Evolutionary conservation across 2,329 filamentous ascomycete species (phyloP).

Genomic region (Fusarium continuum): DNA sequence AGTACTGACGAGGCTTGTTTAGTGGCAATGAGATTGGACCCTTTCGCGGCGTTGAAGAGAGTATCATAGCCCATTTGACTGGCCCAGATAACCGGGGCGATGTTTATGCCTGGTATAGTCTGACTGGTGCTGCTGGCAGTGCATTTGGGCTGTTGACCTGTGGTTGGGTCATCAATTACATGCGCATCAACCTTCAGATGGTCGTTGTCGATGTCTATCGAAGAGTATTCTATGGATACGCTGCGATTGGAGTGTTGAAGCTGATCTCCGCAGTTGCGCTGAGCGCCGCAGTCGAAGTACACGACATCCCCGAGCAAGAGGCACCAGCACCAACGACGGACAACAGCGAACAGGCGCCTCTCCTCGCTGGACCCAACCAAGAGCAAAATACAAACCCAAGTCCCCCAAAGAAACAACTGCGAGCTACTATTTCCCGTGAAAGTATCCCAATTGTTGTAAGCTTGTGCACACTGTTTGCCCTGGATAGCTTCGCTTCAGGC

Average conservation of each 20-base stretch:
- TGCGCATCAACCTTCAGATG: slow-evolving; percentile 57
- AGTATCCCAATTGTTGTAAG: slow-evolving; percentile 64
- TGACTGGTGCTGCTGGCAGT: slow-evolving; percentile 66
- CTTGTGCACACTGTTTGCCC: slow-evolving; percentile 71
- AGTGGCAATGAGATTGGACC: slow-evolving; percentile 72
- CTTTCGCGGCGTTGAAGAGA: slow-evolving; percentile 70
- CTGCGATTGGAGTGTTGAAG: slow-evolving; percentile 64
- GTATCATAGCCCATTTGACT: slow-evolving; percentile 66
- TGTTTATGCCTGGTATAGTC: slow-evolving; percentile 70
- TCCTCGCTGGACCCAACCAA: slow-evolving; percentile 21
- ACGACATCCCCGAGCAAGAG: slow-evolving; percentile 15
- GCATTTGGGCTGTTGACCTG: slow-evolving; percentile 67
- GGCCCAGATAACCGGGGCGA: slow-evolving; percentile 57
- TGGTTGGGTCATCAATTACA: slow-evolving; percentile 66
- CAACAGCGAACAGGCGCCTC: slow-evolving; percentile 40
- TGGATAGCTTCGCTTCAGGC: slow-evolving; percentile 77
- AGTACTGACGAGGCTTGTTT: background rate
- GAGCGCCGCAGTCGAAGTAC: slow-evolving; percentile 56
- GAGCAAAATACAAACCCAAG: background rate
- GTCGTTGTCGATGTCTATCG: slow-evolving; percentile 59
- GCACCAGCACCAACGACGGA: background rate
- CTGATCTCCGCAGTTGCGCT: slow-evolving; percentile 61
- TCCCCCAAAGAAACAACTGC: slow-evolving; percentile 43
- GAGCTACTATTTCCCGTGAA: slow-evolving; percentile 67
- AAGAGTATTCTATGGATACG: slow-evolving; percentile 57